Evolutionary conservation across 371 early-diverging fungal genomes (phyloP).

Genomic region (Apophysomyces ossiformis): DNA sequence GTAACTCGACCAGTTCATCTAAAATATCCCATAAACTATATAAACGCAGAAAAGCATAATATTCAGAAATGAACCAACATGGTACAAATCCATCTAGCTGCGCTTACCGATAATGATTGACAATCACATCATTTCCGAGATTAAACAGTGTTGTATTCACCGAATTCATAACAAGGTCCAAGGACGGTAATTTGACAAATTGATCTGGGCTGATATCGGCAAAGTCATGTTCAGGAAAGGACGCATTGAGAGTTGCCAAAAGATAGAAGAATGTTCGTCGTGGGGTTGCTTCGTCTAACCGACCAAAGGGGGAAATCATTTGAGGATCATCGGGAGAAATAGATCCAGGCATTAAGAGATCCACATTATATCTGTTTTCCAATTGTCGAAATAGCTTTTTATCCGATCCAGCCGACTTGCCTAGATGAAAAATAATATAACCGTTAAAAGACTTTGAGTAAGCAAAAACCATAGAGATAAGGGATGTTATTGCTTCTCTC

Average conservation of each 20-base stretch:
- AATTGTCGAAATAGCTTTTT: slow-evolving; percentile 85
- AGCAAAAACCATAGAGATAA: no score
- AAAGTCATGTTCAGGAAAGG: slow-evolving; percentile 95
- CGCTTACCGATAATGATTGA: slow-evolving; percentile 47
- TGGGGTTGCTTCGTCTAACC: slow-evolving; percentile 76
- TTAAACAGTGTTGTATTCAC: slow-evolving; percentile 88
- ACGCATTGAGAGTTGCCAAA: slow-evolving; percentile 90
- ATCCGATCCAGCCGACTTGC: slow-evolving; percentile 90
- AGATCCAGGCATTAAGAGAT: slow-evolving; percentile 48
- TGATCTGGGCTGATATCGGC: slow-evolving; percentile 88
- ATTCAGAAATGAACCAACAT: not conserved
- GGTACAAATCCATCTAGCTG: not conserved
- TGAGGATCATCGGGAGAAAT: slow-evolving; percentile 61
- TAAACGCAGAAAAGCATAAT: not conserved
- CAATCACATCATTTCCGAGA: slow-evolving; percentile 71
- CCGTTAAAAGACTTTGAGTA: no score
- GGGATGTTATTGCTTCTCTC: no score
- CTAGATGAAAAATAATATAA: slow-evolving; percentile 34
- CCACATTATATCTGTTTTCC: slow-evolving; percentile 75
- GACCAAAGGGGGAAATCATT: slow-evolving; percentile 83
- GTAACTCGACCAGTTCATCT: slow-evolving; percentile 79
- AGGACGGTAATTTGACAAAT: slow-evolving; percentile 77
- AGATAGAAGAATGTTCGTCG: slow-evolving; percentile 89
- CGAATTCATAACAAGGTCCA: slow-evolving; percentile 75
- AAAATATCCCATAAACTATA: slow-evolving; percentile 78